These are phyloP conservation scores for Blastocystis sp. DNA, from an alignment of 352 stramenopile genomes.

Conservation along the genomic window DNA sequence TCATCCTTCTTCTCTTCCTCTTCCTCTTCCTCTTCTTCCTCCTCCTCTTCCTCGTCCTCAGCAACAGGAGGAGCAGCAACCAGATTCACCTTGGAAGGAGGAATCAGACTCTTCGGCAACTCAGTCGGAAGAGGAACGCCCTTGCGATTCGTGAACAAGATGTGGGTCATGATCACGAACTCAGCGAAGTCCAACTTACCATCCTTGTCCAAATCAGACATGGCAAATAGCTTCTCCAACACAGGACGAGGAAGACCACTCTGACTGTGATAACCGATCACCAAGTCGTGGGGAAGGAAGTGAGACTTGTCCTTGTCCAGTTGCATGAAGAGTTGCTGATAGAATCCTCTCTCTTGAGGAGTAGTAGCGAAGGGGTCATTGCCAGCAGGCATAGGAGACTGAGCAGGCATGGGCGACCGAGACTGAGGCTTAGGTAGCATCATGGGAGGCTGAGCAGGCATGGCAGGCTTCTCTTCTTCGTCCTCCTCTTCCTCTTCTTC, in stretches of 20 bases:
- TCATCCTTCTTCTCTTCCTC: neutral
- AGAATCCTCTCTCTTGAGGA: constrained; percentile 57
- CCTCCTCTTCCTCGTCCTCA: neutral
- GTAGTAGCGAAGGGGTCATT: constrained; percentile 54
- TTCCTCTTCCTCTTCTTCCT: constrained; percentile 1
- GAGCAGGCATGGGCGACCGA: too few relatives aligned
- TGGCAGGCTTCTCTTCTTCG: neutral
- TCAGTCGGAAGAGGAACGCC: constrained; percentile 27
- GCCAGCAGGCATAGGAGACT: neutral
- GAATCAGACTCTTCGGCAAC: constrained; percentile 18
- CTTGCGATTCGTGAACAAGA: constrained; percentile 10
- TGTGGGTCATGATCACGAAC: constrained; percentile 50
- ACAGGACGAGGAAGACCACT: constrained; percentile 41
- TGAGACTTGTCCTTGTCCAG: constrained; percentile 16
- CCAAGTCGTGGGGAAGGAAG: neutral
- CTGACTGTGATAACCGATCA: constrained; percentile 59
- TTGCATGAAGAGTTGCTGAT: constrained; percentile 43
- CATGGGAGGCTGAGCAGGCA: neutral
- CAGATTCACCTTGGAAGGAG: constrained; percentile 28
- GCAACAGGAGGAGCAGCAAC: neutral
- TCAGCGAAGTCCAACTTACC: constrained; percentile 32
- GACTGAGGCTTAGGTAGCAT: neutral
- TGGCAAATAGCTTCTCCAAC: constrained; percentile 20
- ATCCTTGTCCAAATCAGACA: constrained; percentile 58
- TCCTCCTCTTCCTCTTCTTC: neutral